These are phyloP conservation scores for Wallacemonas rigidus DNA, from an alignment of 208 protist species.

Conservation along the genomic window DNA sequence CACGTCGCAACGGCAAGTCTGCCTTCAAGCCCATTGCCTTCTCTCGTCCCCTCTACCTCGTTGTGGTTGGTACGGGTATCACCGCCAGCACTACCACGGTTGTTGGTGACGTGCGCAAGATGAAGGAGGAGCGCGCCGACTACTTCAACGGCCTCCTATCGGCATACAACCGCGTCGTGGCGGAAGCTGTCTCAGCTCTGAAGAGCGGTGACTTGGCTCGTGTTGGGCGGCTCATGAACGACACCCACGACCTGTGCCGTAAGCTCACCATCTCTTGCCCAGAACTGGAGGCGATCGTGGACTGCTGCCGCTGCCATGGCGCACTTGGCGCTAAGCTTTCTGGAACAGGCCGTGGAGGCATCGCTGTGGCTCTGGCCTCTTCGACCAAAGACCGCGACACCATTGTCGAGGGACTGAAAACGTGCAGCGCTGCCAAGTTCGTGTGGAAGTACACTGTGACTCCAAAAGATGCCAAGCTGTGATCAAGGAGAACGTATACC, in stretches of 20 bases:
- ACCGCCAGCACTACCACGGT: constrained; percentile 75
- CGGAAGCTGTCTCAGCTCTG: constrained; percentile 42
- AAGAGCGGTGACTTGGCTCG: constrained; percentile 36
- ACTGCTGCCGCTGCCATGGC: constrained; percentile 35
- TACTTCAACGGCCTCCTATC: constrained; percentile 47
- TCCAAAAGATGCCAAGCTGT: constrained; percentile 12
- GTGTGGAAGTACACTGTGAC: constrained; percentile 74
- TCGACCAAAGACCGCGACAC: constrained; percentile 33
- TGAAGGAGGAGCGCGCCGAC: constrained; percentile 42
- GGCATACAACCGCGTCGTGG: constrained; percentile 45
- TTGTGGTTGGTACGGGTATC: constrained; percentile 86
- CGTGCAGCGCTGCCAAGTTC: constrained; percentile 63
- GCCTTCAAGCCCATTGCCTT: constrained; percentile 44
- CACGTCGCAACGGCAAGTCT: constrained; percentile 31
- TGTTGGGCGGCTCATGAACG: constrained; percentile 67
- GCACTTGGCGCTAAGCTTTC: constrained; percentile 82
- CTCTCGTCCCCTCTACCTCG: constrained; percentile 49
- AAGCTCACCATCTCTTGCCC: constrained; percentile 62
- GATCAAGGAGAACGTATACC: neutral
- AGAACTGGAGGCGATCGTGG: constrained; percentile 75
- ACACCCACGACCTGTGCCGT: constrained; percentile 65
- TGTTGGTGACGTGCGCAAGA: constrained; percentile 57
- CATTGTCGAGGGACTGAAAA: constrained; percentile 42
- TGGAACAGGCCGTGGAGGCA: constrained; percentile 80
- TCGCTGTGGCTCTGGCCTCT: constrained; percentile 59